Conservation (phyloP, 169 alveolate species). For the Plasmodium falciparum region DNA sequence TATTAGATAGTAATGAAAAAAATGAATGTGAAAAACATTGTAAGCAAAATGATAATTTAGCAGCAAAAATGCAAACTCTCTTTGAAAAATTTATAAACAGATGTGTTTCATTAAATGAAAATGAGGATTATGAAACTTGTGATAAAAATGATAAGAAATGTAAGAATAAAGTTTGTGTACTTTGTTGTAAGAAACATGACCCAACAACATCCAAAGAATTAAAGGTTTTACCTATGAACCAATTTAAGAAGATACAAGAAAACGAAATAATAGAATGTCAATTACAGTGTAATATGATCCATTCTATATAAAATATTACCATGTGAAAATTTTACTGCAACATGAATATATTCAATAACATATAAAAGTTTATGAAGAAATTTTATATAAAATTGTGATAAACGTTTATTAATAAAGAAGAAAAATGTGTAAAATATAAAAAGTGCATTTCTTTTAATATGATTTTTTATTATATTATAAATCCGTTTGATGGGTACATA, state of each 20-base stretch:
- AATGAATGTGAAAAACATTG: slow-evolving; percentile 80
- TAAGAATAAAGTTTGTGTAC: slow-evolving; percentile 39
- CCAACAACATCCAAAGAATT: slow-evolving; percentile 11
- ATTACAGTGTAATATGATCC: slow-evolving; percentile 55
- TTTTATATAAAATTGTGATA: too few species aligned
- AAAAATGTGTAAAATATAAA: too few species aligned
- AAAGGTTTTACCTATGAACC: slow-evolving; percentile 44
- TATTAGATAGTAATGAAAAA: slow-evolving; percentile 80
- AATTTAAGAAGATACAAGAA: slow-evolving; percentile 56
- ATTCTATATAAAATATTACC: not conserved
- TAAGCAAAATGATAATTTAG: slow-evolving; percentile 79
- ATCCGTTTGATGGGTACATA: too few species aligned
- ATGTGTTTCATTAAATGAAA: slow-evolving; percentile 74
- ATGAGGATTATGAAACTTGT: slow-evolving; percentile 59
- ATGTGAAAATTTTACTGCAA: too few species aligned
- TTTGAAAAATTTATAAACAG: slow-evolving; percentile 70
- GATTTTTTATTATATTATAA: too few species aligned
- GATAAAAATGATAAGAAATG: slow-evolving; percentile 38
- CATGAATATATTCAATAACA: too few species aligned
- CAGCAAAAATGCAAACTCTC: slow-evolving; percentile 48
- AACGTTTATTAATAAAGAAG: too few species aligned
- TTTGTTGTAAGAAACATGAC: slow-evolving; percentile 54
- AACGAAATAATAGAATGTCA: slow-evolving; percentile 72
- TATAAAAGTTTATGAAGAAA: too few species aligned
- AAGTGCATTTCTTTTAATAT: too few species aligned